Conservation (phyloP, 768 basidiomycete genomes). For the Naganishia kalamii region DNA sequence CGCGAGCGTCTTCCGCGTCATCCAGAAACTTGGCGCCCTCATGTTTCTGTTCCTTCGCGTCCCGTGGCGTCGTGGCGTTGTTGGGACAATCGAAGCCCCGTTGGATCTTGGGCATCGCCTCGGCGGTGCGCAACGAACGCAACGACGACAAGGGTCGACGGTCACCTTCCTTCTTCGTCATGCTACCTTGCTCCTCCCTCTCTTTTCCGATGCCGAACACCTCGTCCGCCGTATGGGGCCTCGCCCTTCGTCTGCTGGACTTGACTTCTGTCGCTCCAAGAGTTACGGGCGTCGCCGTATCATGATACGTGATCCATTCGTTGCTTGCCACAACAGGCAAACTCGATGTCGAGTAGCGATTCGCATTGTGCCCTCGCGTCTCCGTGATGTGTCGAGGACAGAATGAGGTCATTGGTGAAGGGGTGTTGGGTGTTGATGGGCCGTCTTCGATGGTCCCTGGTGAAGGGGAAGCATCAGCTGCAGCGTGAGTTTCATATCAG, state of each 20-base stretch:
- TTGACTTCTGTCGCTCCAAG: too few species aligned
- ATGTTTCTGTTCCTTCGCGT: neutral
- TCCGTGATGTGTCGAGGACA: neutral
- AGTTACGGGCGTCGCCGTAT: neutral
- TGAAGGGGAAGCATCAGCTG: neutral
- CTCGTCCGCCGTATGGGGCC: slow-evolving; percentile 1
- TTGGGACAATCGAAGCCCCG: too few species aligned
- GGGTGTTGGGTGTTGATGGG: neutral
- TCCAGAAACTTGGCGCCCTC: neutral
- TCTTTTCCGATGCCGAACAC: neutral
- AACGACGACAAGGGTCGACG: neutral
- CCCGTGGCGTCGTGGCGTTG: too few species aligned
- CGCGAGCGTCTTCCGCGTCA: too few species aligned
- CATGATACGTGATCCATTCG: slow-evolving; percentile 6
- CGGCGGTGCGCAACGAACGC: neutral
- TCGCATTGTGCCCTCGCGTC: neutral
- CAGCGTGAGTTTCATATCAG: too few species aligned
- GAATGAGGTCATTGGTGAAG: neutral
- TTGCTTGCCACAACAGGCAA: neutral
- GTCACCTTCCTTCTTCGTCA: neutral
- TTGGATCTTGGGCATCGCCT: too few species aligned
- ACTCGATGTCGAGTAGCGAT: slow-evolving; percentile 1
- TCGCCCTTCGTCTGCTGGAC: neutral
- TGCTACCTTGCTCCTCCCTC: neutral
- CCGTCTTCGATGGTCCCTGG: neutral